These are phyloP conservation scores for Penicillium simplicissimum DNA, from an alignment of 495 filamentous ascomycete genomes.

Conservation along the genomic window DNA sequence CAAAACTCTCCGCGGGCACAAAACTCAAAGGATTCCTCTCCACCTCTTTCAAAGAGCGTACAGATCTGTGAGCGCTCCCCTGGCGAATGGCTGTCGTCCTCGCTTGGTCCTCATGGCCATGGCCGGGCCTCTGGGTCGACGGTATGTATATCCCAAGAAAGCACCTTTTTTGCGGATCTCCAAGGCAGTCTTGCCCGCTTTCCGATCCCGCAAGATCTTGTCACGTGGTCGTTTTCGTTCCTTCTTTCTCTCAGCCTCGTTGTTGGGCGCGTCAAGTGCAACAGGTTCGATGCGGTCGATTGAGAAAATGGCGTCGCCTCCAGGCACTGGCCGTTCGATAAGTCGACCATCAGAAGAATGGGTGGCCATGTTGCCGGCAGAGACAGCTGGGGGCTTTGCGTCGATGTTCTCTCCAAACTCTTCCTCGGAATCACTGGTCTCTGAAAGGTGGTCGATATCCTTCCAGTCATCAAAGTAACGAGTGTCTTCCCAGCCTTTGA, in stretches of 20 bases:
- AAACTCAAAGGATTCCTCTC: neutral
- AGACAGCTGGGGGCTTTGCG: slow-evolving; percentile 13
- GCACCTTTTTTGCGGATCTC: slow-evolving; percentile 77
- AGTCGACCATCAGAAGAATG: neutral
- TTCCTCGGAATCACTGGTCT: slow-evolving; percentile 22
- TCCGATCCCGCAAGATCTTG: slow-evolving; percentile 71
- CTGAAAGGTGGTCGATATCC: slow-evolving; percentile 52
- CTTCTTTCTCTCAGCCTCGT: slow-evolving; percentile 39
- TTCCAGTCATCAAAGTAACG: slow-evolving; percentile 86
- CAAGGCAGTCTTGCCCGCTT: slow-evolving; percentile 62
- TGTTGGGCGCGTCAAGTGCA: slow-evolving; percentile 12
- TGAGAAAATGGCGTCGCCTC: neutral
- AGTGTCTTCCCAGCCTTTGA: slow-evolving; percentile 74
- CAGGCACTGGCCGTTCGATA: neutral
- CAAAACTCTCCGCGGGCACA: neutral
- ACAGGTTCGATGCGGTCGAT: neutral
- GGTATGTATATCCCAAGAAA: slow-evolving; percentile 90
- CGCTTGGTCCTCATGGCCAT: slow-evolving; percentile 36
- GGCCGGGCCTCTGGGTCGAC: slow-evolving; percentile 50
- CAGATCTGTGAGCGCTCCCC: slow-evolving; percentile 30
- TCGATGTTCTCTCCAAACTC: slow-evolving; percentile 12
- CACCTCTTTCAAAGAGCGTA: slow-evolving; percentile 25
- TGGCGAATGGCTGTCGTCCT: slow-evolving; percentile 30
- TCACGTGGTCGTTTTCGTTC: slow-evolving; percentile 76
- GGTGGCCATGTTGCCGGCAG: neutral